Evolutionary conservation across 169 alveolate genomes (phyloP), one percentile per base, ranked within the genome.

Genomic region (Cryptosporidium parvum): DNA sequence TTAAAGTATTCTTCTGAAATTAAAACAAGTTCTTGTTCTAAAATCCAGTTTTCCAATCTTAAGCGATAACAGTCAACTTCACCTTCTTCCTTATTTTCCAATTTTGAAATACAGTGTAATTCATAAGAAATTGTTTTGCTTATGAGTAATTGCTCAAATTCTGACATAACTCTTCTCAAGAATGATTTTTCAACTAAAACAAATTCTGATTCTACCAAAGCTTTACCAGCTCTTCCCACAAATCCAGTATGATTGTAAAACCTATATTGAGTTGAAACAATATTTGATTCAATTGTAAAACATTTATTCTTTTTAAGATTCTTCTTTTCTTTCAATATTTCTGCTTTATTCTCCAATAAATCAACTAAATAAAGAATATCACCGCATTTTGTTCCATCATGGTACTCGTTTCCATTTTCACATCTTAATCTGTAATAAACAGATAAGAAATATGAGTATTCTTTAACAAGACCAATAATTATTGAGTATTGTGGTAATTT

Each of bases 361-460:
- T 73, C 85, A 16, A 73, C 53, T 16, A 73, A 21, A 33, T 56
- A 73, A 7, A 31, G 70, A 29, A 42, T 52, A 53, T 73, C 85
- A 5, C 85, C 85, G 29, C 85, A 73, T 31, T 48, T 73, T 9
- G 85, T 23, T 18, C 85, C 85, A 31, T 73, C 85, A 52, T 73
- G 42, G 51, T 73, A 73, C 6, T 73, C 85, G 42, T 73, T 70
- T 6, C 51, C 56, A 39, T 48, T 29, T 4, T 73, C 85, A 58
- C 85, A 73, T 35, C 52, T 73, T 16, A 73, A 48, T 31, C 69
- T 48, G n/a, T 73, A 73, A 29, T 33, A 73, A 14, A 31, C 29
- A 8, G 70, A 56, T 18, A 73, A 33, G 31, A 73, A 73, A 39
- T 73, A 73, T 29, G 85, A 48, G 44, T 73, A 73, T 56, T 73